Evolutionary conservation across 345 rosid genomes (phyloP), one percentile per base, ranked within the genome.

Genomic region (Reutealis trisperma): DNA sequence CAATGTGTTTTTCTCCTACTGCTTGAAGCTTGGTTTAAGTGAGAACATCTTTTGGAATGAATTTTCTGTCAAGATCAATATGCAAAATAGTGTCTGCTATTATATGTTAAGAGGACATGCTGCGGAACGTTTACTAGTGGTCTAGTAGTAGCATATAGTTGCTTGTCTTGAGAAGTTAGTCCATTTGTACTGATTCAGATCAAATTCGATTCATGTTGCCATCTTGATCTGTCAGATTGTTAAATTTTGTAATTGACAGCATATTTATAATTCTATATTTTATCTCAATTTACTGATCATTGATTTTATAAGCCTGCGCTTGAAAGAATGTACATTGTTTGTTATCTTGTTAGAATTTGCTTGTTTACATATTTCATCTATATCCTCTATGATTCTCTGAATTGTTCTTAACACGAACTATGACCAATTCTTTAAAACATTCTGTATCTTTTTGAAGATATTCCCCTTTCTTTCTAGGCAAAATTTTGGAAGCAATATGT

Each of bases 401-500:
- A 62, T 62, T 64, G 15, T 47, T 49, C 41, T 1, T 34, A n/a
- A 44, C 24, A 45, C 65, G 51, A 32, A 8, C 54, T 49, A 19
- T 63, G 45, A 0, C 15, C n/a, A 16, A 3, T 19, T 51, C 44
- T 63, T 59, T 7, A 16, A 51, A 25, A 18, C 37, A 27, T 52
- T 15, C 27, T 18, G 4, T n/a, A 51, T 32, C 22, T 67, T 59
- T 71, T 52, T 55, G 61, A 72, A 32, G 54, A 27, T 59, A 52
- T 57, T 78, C 27, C 49, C 13, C 73, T n/a, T 70, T 30, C 24
- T 82, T 37, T 83, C 22, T 84, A 95, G 99, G 97, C 98, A 42
- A 92, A 93, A 80, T 92, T 81, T 81, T 95, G 99, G 98, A 93
- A 91, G 90, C 99, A 95, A 71, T 96, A 96, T 79, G 97, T 92